phyloP scores from a whole-genome alignment of 2,329 filamentous ascomycete species.

The Hirsutella thompsonii region DNA sequence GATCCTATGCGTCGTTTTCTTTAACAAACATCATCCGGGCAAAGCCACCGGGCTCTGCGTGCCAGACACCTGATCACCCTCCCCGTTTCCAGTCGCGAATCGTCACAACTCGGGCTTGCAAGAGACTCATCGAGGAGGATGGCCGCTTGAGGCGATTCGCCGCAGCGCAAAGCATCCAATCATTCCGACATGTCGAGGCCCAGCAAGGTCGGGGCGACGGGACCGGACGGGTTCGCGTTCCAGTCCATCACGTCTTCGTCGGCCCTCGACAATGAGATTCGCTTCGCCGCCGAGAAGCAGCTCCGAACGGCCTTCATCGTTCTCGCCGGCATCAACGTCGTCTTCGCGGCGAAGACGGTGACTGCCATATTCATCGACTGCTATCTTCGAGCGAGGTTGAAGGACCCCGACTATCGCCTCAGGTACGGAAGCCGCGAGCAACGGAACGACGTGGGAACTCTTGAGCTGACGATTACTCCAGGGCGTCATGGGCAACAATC shows the following conservation, averaged over 20 bases:
- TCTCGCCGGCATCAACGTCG: constrained; percentile 46
- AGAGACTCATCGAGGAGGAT: too few species aligned
- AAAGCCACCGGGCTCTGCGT: too few species aligned
- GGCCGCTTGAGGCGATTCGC: too few species aligned
- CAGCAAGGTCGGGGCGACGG: constrained; percentile 3
- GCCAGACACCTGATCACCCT: too few species aligned
- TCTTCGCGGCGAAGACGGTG: constrained; percentile 43
- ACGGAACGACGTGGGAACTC: too few species aligned
- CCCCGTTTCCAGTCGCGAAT: background rate
- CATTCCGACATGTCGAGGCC: constrained; percentile 5
- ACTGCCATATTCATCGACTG: constrained; percentile 44
- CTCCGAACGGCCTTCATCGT: constrained; percentile 49
- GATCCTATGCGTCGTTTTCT: too few species aligned
- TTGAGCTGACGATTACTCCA: constrained; percentile 7
- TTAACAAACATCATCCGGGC: too few species aligned
- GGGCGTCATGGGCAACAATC: constrained; percentile 26
- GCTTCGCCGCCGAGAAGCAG: constrained; percentile 40
- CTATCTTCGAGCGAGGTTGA: constrained; percentile 31
- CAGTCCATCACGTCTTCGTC: constrained; percentile 29
- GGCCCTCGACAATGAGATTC: constrained; percentile 35
- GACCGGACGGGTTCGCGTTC: constrained; percentile 15
- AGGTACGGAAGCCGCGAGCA: constrained; percentile 22
- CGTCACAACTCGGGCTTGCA: too few species aligned
- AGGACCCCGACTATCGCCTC: constrained; percentile 24
- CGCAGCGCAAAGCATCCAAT: constrained; percentile 1